Conservation (phyloP, 768 basidiomycete genomes). For the Trichaptum fuscoviolaceum region DNA sequence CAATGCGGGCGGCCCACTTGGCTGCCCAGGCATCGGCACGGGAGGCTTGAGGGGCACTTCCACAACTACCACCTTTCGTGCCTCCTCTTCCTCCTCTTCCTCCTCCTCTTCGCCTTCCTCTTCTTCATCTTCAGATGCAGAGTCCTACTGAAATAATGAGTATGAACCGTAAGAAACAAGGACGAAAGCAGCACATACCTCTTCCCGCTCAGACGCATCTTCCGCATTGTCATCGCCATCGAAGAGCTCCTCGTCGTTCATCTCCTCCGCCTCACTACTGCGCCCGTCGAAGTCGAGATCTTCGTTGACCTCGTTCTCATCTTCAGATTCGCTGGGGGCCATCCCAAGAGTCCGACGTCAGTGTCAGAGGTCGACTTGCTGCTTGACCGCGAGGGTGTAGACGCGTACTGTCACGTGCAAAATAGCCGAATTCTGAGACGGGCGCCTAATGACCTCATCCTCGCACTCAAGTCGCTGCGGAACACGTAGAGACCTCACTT, state of each 20-base stretch:
- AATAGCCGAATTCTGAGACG: background rate
- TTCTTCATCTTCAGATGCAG: slow-evolving; percentile 56
- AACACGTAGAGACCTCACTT: background rate
- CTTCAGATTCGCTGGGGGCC: slow-evolving; percentile 58
- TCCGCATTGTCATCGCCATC: slow-evolving; percentile 45
- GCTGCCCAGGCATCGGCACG: slow-evolving; percentile 22
- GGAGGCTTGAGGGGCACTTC: slow-evolving; percentile 27
- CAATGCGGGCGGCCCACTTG: slow-evolving; percentile 18
- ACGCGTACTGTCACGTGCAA: background rate
- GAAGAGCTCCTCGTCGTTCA: slow-evolving; percentile 56
- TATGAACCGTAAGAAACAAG: slow-evolving; percentile 6
- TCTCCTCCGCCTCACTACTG: slow-evolving; percentile 40
- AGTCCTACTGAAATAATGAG: slow-evolving; percentile 35
- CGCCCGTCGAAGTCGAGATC: slow-evolving; percentile 48
- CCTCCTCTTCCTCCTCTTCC: slow-evolving; percentile 44
- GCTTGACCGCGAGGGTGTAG: background rate
- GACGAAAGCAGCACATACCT: slow-evolving; percentile 42
- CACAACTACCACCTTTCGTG: slow-evolving; percentile 24
- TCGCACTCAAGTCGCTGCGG: background rate
- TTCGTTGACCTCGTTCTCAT: slow-evolving; percentile 59
- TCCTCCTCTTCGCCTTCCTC: slow-evolving; percentile 52
- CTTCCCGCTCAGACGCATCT: slow-evolving; percentile 65
- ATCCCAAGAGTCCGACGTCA: slow-evolving; percentile 23
- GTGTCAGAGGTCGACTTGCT: background rate
- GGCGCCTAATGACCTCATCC: background rate